Conservation (phyloP, 78 protist species). For the Mantamonas sphyraenae region DNA sequence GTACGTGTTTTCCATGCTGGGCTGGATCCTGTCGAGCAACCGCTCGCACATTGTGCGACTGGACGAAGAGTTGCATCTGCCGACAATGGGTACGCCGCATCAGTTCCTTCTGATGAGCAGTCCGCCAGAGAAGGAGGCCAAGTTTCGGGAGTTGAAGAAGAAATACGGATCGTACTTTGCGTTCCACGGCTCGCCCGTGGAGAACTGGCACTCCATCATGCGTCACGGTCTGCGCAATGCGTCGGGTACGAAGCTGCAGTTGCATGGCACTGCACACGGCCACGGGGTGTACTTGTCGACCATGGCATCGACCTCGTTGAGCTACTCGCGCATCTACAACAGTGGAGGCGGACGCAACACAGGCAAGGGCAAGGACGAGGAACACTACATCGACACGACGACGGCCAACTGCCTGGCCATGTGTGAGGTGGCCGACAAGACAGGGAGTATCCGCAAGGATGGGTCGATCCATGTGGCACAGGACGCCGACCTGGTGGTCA, state of each 20-base stretch:
- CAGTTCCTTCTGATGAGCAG: slow-evolving; percentile 28
- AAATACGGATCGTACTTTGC: slow-evolving; percentile 34
- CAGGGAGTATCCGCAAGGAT: background rate
- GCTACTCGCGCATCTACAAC: background rate
- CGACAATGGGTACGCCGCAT: slow-evolving; percentile 21
- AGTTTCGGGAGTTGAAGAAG: slow-evolving; percentile 7
- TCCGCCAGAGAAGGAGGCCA: slow-evolving; percentile 36
- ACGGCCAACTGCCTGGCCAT: slow-evolving; percentile 3
- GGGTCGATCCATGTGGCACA: slow-evolving; percentile 26
- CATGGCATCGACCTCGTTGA: background rate
- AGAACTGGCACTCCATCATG: slow-evolving; percentile 55
- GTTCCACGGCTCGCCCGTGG: slow-evolving; percentile 35
- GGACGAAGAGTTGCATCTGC: background rate
- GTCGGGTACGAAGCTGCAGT: slow-evolving; percentile 29
- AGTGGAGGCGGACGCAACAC: background rate
- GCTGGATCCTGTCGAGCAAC: slow-evolving; percentile 3
- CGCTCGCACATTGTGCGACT: background rate
- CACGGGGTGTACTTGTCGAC: slow-evolving; percentile 35
- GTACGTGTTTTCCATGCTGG: background rate
- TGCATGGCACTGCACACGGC: slow-evolving; percentile 42
- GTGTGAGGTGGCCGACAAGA: slow-evolving; percentile 22
- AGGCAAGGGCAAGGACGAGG: background rate
- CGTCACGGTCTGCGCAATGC: slow-evolving; percentile 39
- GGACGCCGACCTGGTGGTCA: slow-evolving; percentile 13
- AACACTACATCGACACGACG: background rate